phyloP scores from a whole-genome alignment of 2,329 filamentous ascomycete species.

The Hypoxylon sp. region DNA sequence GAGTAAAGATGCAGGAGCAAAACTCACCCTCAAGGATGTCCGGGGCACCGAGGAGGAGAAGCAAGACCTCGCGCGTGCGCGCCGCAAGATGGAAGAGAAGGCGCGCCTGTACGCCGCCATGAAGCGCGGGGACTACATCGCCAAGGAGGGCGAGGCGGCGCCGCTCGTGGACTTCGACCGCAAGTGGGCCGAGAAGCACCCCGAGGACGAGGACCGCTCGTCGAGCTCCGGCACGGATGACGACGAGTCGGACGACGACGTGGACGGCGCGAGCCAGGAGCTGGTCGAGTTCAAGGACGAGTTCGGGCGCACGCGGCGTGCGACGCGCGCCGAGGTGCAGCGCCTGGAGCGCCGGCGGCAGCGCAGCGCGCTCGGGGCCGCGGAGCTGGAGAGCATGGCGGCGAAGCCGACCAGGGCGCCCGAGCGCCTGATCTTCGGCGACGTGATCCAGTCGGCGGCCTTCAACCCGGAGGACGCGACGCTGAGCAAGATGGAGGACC shows the following conservation, averaged over 20 bases:
- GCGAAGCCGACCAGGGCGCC: slow-evolving; percentile 72
- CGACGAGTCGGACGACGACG: slow-evolving; percentile 62
- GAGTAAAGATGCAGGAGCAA: slow-evolving; percentile 19
- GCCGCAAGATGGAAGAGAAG: slow-evolving; percentile 89
- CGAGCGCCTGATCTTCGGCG: slow-evolving; percentile 81
- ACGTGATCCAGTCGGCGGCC: slow-evolving; percentile 84
- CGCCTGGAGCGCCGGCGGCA: slow-evolving; percentile 69
- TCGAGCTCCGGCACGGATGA: slow-evolving; percentile 68
- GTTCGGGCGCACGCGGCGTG: slow-evolving; percentile 84
- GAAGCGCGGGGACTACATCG: slow-evolving; percentile 88
- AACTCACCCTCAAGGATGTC: slow-evolving; percentile 64
- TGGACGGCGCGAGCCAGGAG: slow-evolving; percentile 63
- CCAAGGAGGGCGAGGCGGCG: slow-evolving; percentile 72
- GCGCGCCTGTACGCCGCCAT: slow-evolving; percentile 88
- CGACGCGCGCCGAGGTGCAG: slow-evolving; percentile 76
- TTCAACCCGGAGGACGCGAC: slow-evolving; percentile 79
- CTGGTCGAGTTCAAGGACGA: slow-evolving; percentile 92
- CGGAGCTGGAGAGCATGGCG: slow-evolving; percentile 76
- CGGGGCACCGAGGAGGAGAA: slow-evolving; percentile 72
- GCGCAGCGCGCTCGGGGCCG: slow-evolving; percentile 65
- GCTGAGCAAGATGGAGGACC: slow-evolving; percentile 76
- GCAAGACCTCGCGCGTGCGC: slow-evolving; percentile 76
- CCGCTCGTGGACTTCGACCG: slow-evolving; percentile 92
- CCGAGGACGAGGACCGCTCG: slow-evolving; percentile 58
- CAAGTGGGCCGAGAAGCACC: slow-evolving; percentile 87